phyloP scores from a whole-genome alignment of 495 filamentous ascomycete species.

The Bathelium albidoporum region DNA sequence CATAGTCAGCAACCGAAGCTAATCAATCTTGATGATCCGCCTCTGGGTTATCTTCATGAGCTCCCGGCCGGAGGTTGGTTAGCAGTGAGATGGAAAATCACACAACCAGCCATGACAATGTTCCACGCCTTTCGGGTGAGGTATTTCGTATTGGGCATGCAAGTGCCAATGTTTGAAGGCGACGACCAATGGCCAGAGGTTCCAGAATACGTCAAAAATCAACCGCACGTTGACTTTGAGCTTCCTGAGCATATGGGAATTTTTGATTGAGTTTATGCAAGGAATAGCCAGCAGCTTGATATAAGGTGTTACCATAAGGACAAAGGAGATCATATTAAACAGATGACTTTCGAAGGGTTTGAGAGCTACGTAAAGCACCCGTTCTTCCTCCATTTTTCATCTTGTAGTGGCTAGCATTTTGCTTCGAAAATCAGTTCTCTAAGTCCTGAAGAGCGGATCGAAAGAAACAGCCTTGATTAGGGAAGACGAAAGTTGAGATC shows the following conservation, averaged over 20 bases:
- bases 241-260: not conserved
- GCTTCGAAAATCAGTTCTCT: too few relatives aligned
- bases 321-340: too few relatives aligned
- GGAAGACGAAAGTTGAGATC: too few relatives aligned
- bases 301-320: too few relatives aligned
- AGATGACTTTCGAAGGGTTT: too few relatives aligned
- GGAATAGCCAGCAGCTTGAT: too few relatives aligned
- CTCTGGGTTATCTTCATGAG: not conserved
- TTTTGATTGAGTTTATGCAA: slow-evolving; percentile 2
- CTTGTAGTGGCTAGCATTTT: too few relatives aligned
- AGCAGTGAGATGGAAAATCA: not conserved
- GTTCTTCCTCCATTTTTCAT: too few relatives aligned
- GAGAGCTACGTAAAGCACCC: too few relatives aligned
- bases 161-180: not conserved
- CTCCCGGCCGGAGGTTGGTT: not conserved
- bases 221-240: slow-evolving; percentile 1
- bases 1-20: not conserved
- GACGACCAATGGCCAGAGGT: not conserved
- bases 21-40: not conserved
- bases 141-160: not conserved
- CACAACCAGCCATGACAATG: not conserved
- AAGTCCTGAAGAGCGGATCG: too few relatives aligned
- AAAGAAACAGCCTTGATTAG: too few relatives aligned
- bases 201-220: not conserved
- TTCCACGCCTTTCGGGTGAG: not conserved